phyloP scores from a whole-genome alignment of 257 asterid species.

The Phtheirospermum japonicum region DNA sequence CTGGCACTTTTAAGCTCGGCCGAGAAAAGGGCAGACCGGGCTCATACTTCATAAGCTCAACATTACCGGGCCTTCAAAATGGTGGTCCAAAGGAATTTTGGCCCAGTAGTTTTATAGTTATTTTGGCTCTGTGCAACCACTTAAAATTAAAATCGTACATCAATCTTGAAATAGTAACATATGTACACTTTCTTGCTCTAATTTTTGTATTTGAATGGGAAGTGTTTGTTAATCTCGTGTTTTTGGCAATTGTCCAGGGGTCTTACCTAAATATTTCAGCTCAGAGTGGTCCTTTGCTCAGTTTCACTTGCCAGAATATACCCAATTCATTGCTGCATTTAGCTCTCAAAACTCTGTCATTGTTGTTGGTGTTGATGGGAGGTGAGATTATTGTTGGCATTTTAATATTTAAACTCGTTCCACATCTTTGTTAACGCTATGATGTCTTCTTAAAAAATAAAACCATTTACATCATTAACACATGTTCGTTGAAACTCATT shows the following conservation, averaged over 20 bases:
- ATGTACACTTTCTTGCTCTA: slow-evolving; percentile 12
- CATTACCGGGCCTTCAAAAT: not conserved
- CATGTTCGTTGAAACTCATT: not conserved
- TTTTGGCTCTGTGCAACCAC: not conserved
- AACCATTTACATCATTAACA: not conserved
- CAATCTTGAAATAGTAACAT: not conserved
- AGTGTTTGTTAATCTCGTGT: slow-evolving; percentile 17
- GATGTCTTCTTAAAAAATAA: not conserved
- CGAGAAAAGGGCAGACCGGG: no score
- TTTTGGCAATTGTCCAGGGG: slow-evolving; percentile 50
- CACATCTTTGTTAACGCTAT: not conserved
- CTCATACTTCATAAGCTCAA: no score
- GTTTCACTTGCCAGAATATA: slow-evolving; percentile 70
- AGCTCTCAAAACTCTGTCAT: slow-evolving; percentile 68
- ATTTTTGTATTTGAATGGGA: slow-evolving; percentile 1
- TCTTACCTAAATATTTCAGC: slow-evolving; percentile 88
- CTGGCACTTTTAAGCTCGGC: slow-evolving; percentile 6
- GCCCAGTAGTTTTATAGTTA: no score
- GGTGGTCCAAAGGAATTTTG: no score
- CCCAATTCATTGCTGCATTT: slow-evolving; percentile 72
- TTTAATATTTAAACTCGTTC: not conserved
- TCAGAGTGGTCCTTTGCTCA: slow-evolving; percentile 99
- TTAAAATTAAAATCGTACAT: not conserved
- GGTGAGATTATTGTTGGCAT: slow-evolving; percentile 41
- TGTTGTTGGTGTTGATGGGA: slow-evolving; percentile 76